These are phyloP conservation scores for Ophiostoma sp. DNA, from an alignment of 2,329 filamentous ascomycete species.

Conservation along the genomic window DNA sequence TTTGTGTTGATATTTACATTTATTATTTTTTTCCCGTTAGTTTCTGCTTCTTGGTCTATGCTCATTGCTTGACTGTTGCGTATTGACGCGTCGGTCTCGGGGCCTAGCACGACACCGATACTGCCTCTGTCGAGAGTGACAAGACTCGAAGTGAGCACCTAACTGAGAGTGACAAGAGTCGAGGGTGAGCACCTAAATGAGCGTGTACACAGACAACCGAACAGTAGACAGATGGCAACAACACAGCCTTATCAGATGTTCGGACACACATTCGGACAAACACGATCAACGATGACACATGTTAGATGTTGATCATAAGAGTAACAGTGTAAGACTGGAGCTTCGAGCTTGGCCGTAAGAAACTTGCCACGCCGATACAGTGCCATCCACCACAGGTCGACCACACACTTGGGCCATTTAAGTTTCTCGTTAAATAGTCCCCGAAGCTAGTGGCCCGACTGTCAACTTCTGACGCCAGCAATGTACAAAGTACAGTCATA, in stretches of 20 bases:
- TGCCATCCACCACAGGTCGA: neutral
- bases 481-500: neutral
- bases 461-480: constrained; percentile 3
- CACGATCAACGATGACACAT: neutral
- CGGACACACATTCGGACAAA: neutral
- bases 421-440: neutral
- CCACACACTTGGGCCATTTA: neutral
- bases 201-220: neutral
- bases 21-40: no score
- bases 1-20: no score
- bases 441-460: constrained; percentile 4
- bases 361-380: neutral
- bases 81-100: neutral
- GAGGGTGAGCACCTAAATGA: neutral
- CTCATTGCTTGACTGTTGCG: neutral
- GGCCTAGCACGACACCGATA: neutral
- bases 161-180: no score
- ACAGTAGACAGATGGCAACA: neutral
- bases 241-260: neutral
- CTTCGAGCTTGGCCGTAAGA: neutral
- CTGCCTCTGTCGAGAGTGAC: neutral
- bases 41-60: no score
- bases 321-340: neutral
- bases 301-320: neutral
- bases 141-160: no score